Base-by-base conservation (phyloP, 78 protist genomes). In the Dictyostelium brefeldianum region DNA sequence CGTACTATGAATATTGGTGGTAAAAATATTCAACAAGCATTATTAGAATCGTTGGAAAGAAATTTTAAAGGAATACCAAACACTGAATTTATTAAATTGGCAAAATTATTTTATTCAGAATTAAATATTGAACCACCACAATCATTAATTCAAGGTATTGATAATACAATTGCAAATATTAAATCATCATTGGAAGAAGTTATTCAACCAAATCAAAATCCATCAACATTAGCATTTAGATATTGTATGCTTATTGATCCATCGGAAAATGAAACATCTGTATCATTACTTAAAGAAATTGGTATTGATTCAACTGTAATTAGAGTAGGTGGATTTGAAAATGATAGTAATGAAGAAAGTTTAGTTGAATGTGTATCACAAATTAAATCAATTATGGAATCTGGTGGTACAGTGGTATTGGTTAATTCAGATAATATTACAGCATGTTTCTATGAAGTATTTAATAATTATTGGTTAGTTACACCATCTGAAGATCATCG, bases 371-470 rank as follows among this genome's bases (percentile, higher is more conserved):
- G 81, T 20, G 91, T 90, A 1, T 57, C 89, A 31, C 64, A 77
- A 14, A 80, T 90, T 62, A 90, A 90, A 78, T 54, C 48, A 18
- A 14, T 27, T 3, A 90, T 90, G 91, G 65, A 31, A 9, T 48
- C 27, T 47, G 81, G 81, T 15, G 48, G 29, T 12, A 80, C 80
- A 0, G 95, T 90, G 36, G 91, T 90, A 14, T 29, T 90, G 41
- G 89, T 90, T 20, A 90, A 90, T 57, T 59, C 43, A 36, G 75
- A 80, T 36, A 22, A 18, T 51, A 80, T 90, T n/a, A 89, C 79
- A 7, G 36, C 95, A n/a, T 90, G 95, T 74, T 90, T 90, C 83
- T 90, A 90, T 53, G 95, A 90, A 6, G 95, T 90, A 5, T 80
- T 90, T 70, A 90, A 90, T 48, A 25, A 67, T 25, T 90, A 90